Percentiles rank a stretch among this genome's conserved stretches.
Evolutionary conservation across 371 early-diverging fungal species (phyloP).

Genomic region (Umbelopsis sp.): DNA sequence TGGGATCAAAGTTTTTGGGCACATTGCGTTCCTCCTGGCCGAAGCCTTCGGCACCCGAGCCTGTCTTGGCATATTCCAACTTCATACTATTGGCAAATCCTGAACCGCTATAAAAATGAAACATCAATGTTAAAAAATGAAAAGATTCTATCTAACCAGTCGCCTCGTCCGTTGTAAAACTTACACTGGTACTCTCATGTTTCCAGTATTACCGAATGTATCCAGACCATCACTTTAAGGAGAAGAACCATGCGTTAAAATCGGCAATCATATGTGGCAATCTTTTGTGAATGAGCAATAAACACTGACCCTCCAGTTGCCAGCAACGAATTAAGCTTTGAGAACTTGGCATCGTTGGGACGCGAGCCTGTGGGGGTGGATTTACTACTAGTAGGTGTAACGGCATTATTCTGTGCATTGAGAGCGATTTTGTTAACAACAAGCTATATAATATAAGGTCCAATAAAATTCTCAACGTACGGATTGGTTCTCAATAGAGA

Average conservation of each 20-base stretch:
- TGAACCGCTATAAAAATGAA: slow-evolving; percentile 30
- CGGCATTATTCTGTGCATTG: neutral
- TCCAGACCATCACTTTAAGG: slow-evolving; percentile 51
- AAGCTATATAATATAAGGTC: neutral
- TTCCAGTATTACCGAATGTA: slow-evolving; percentile 55
- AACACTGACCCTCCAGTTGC: slow-evolving; percentile 27
- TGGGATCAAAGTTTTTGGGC: slow-evolving; percentile 13
- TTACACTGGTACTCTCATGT: slow-evolving; percentile 54
- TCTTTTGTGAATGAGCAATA: no score
- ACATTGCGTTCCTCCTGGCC: neutral
- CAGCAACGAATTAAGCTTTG: slow-evolving; percentile 28
- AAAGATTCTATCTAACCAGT: neutral
- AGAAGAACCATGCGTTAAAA: slow-evolving; percentile 1
- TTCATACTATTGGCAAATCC: slow-evolving; percentile 40
- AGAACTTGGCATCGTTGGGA: slow-evolving; percentile 15
- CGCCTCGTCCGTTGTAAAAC: slow-evolving; percentile 13
- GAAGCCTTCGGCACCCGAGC: neutral
- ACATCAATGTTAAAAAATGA: neutral
- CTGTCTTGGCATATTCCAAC: neutral
- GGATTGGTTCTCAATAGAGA: slow-evolving; percentile 29
- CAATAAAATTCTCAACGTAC: neutral
- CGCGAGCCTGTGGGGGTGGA: neutral
- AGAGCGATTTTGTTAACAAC: neutral
- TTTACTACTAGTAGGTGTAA: slow-evolving; percentile 9
- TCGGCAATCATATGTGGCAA: neutral